phyloP scores from a whole-genome alignment of 768 basidiomycete species.

The Boletus pseudo-olivaceus region DNA sequence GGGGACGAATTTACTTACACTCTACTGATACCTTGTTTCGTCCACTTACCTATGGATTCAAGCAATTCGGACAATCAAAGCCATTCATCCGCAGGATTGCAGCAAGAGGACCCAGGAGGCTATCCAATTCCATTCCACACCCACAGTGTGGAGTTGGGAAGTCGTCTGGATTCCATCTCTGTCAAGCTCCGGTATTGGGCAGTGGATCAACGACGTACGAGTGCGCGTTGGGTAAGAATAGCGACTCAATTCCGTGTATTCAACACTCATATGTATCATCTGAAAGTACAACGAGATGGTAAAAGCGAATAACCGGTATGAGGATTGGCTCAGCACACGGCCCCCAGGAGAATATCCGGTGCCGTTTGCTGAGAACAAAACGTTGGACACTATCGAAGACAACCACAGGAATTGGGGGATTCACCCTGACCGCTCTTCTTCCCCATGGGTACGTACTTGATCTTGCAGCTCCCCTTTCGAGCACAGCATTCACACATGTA shows the following conservation, averaged over 20 bases:
- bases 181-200: constrained; percentile 11
- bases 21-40: background rate
- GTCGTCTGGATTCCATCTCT: constrained; percentile 18
- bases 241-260: background rate
- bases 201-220: background rate
- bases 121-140: constrained; percentile 16
- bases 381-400: background rate
- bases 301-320: constrained; percentile 10
- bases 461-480: background rate
- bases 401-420: constrained; percentile 6
- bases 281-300: constrained; percentile 9
- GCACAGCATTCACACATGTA: background rate
- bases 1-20: background rate
- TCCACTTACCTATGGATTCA: background rate
- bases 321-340: constrained; percentile 12
- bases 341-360: constrained; percentile 9
- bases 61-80: background rate
- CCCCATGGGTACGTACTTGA: constrained; percentile 12
- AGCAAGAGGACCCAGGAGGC: constrained; percentile 13
- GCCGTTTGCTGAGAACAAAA: constrained; percentile 5
- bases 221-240: constrained; percentile 12
- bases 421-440: background rate
- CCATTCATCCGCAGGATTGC: background rate
- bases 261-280: background rate
- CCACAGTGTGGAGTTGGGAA: constrained; percentile 1